Conservation (phyloP, 1,139 yeast species). For the Candida tunisiensis region DNA sequence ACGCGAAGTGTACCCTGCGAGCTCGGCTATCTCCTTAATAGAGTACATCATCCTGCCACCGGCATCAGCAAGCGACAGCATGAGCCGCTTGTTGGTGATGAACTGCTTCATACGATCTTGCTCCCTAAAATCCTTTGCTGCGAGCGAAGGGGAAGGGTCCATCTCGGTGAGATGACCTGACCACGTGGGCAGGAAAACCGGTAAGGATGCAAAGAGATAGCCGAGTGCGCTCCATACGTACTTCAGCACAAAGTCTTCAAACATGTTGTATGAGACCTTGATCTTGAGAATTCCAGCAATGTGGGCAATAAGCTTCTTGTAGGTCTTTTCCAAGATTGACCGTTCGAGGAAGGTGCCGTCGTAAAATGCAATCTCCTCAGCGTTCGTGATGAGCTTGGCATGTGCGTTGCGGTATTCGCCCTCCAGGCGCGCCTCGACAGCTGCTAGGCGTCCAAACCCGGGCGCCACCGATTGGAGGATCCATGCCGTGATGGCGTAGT, state of each 20-base stretch:
- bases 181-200: conserved; percentile 41
- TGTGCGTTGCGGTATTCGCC: conserved; percentile 85
- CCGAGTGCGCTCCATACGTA: conserved; percentile 95
- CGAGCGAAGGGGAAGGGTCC: background rate
- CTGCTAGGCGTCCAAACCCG: conserved; percentile 65
- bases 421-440: conserved; percentile 56
- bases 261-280: conserved; percentile 44
- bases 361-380: conserved; percentile 89
- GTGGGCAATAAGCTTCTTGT: conserved; percentile 38
- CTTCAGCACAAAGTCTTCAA: conserved; percentile 79
- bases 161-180: conserved; percentile 2
- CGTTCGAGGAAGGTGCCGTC: conserved; percentile 82
- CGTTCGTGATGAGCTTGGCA: conserved; percentile 67
- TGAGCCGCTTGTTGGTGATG: conserved; percentile 75
- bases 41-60: conserved; percentile 96
- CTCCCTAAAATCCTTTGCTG: conserved; percentile 7
- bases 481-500: conserved; percentile 69
- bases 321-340: conserved; percentile 42
- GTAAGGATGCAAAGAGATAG: conserved; percentile 75
- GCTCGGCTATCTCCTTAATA: conserved; percentile 78
- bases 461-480: conserved; percentile 64
- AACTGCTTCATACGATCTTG: conserved; percentile 58
- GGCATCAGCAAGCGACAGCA: conserved; percentile 88
- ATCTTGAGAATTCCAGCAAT: conserved; percentile 25
- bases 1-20: conserved; percentile 83